Conservation (phyloP, 1,284 basidiomycete genomes). For the Tilletia caries region DNA sequence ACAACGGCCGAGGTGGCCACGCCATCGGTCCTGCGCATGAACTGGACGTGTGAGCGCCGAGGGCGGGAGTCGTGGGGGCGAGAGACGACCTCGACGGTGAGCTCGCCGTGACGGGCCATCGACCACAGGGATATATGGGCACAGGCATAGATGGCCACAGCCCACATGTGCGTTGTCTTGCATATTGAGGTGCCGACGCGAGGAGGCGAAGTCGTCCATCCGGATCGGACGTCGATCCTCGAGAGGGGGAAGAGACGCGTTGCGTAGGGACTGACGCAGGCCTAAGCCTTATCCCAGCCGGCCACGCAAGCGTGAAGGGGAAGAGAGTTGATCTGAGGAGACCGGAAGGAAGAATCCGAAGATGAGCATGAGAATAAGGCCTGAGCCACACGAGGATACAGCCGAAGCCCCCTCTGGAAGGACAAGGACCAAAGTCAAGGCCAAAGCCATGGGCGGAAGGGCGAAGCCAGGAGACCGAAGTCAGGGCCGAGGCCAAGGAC, state of each 20-base stretch:
- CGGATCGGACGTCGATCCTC: too few relatives aligned
- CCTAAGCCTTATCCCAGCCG: neutral
- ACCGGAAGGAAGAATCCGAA: too few relatives aligned
- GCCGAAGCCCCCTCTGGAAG: too few relatives aligned
- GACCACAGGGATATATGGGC: neutral
- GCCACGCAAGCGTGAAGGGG: neutral
- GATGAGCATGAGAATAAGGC: too few relatives aligned
- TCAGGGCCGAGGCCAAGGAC: too few relatives aligned
- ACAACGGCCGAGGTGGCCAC: neutral
- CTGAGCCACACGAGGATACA: too few relatives aligned
- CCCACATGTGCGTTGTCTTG: neutral
- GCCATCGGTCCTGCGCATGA: neutral
- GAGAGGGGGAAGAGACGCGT: too few relatives aligned
- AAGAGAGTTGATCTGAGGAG: neutral
- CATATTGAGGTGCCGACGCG: neutral
- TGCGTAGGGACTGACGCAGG: neutral
- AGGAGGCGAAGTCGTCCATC: too few relatives aligned
- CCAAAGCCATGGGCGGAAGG: too few relatives aligned
- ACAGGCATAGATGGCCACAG: neutral
- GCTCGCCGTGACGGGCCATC: neutral
- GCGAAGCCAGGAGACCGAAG: too few relatives aligned
- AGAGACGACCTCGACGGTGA: neutral
- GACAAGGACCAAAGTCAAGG: too few relatives aligned
- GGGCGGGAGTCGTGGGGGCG: neutral
- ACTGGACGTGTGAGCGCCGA: neutral